Conservation (phyloP, 345 rosid genomes). For the Euphorbia pulcherrima region DNA sequence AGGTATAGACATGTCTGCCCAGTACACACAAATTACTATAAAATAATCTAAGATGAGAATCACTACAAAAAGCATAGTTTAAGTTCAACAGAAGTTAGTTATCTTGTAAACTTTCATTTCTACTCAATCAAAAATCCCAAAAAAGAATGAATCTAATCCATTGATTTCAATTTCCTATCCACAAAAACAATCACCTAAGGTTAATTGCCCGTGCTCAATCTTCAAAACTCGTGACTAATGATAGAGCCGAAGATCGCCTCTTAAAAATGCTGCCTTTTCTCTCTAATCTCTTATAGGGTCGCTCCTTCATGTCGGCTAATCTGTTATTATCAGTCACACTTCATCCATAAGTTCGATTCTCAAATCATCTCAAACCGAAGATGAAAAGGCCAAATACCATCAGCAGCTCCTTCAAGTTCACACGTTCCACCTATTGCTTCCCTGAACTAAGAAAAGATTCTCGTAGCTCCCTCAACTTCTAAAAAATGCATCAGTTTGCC, state of each 20-base stretch:
- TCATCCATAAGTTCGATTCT: constrained; percentile 8
- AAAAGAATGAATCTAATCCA: constrained; percentile 1
- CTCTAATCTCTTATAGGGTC: constrained; percentile 33
- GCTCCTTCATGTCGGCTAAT: constrained; percentile 55
- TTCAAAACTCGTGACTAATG: constrained; percentile 1
- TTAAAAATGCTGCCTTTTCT: not conserved
- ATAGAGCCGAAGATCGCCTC: not conserved
- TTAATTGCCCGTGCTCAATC: not conserved
- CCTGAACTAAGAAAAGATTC: no score
- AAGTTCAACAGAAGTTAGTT: not conserved
- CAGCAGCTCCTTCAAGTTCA: no score
- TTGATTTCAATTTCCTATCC: not conserved
- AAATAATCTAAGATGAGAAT: not conserved
- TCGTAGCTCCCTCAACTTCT: no score
- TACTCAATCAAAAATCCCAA: not conserved
- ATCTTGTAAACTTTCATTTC: not conserved
- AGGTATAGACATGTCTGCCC: not conserved
- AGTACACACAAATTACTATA: not conserved
- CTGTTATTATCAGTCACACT: constrained; percentile 35
- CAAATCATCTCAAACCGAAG: not conserved
- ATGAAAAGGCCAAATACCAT: no score
- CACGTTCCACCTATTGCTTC: no score
- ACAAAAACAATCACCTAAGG: not conserved
- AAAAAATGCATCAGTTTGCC: no score
- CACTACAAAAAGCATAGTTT: not conserved